A percentile compares a stretch with the other conserved stretches of the same genome.
phyloP scores from a whole-genome alignment of 208 protist species.

The Leishmania amazonensis region DNA sequence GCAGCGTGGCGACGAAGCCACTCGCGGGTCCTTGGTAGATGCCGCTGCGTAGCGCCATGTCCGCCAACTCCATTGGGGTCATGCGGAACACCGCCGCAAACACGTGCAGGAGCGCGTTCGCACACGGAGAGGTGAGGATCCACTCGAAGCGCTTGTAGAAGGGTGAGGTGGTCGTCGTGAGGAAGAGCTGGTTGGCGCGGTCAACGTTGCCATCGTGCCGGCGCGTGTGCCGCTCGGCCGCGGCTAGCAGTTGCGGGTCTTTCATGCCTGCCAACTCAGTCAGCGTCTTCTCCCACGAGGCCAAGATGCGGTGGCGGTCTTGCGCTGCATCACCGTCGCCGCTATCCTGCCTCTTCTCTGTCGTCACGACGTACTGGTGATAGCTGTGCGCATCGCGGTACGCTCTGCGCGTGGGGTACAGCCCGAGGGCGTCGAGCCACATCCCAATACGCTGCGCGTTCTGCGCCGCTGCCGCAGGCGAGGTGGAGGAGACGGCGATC shows the following conservation, averaged over 20 bases:
- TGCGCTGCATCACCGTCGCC: background rate
- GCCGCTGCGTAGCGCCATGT: constrained; percentile 69
- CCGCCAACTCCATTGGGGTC: constrained; percentile 64
- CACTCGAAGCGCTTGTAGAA: constrained; percentile 44
- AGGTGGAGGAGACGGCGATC: constrained; percentile 38
- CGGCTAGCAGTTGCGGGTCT: constrained; percentile 8
- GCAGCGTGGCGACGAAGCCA: constrained; percentile 49
- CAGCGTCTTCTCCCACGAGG: constrained; percentile 24
- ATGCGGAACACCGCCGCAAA: constrained; percentile 62
- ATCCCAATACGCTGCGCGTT: constrained; percentile 48
- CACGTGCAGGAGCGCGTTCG: constrained; percentile 76
- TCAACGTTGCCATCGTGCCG: constrained; percentile 15
- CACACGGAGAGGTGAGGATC: constrained; percentile 67
- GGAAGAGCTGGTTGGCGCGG: background rate
- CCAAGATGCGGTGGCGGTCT: constrained; percentile 4
- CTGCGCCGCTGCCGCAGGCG: constrained; percentile 42
- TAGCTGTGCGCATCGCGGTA: constrained; percentile 40
- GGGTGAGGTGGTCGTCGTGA: constrained; percentile 42
- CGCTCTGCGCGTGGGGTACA: constrained; percentile 48
- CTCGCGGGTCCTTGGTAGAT: constrained; percentile 61
- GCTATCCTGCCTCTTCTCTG: background rate
- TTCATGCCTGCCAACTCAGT: constrained; percentile 24
- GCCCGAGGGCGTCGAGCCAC: constrained; percentile 57
- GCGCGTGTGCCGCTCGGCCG: constrained; percentile 26
- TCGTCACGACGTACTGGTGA: background rate